Conservation (phyloP, 2,329 filamentous ascomycete genomes). For the Penicillium sp. region DNA sequence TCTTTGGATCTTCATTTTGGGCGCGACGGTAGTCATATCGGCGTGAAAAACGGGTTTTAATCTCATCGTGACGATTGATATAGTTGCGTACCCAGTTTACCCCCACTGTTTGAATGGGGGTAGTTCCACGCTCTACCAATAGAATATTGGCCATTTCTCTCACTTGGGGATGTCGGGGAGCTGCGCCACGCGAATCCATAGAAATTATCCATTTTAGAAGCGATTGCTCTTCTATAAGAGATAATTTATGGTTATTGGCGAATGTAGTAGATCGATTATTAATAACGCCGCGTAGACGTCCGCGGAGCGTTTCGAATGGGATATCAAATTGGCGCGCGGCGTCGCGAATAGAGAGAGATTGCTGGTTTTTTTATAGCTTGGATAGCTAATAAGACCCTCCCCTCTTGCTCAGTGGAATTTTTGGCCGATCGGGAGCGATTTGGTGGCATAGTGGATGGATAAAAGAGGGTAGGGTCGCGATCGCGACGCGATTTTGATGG, state of each 20-base stretch:
- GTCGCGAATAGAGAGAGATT: neutral
- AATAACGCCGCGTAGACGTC: neutral
- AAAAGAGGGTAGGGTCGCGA: no score
- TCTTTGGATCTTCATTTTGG: slow-evolving; percentile 10
- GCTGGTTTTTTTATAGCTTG: neutral
- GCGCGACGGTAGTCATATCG: slow-evolving; percentile 35
- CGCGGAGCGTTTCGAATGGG: neutral
- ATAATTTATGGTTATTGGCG: neutral
- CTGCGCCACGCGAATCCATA: neutral
- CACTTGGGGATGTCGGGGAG: neutral
- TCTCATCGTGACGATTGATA: slow-evolving; percentile 2
- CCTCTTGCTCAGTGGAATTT: neutral
- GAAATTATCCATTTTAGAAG: neutral
- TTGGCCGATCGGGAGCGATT: neutral
- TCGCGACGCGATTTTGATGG: no score
- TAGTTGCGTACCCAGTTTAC: neutral
- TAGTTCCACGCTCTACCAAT: neutral
- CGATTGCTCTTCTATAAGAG: neutral
- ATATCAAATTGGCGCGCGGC: neutral
- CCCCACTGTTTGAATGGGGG: neutral
- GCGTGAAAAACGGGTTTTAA: slow-evolving; percentile 31
- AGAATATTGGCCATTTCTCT: neutral
- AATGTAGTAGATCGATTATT: no score
- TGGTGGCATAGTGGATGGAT: neutral
- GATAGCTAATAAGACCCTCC: neutral